Evolutionary conservation across 2,329 filamentous ascomycete species (phyloP).

Genomic region (Fusarium verticillioides): DNA sequence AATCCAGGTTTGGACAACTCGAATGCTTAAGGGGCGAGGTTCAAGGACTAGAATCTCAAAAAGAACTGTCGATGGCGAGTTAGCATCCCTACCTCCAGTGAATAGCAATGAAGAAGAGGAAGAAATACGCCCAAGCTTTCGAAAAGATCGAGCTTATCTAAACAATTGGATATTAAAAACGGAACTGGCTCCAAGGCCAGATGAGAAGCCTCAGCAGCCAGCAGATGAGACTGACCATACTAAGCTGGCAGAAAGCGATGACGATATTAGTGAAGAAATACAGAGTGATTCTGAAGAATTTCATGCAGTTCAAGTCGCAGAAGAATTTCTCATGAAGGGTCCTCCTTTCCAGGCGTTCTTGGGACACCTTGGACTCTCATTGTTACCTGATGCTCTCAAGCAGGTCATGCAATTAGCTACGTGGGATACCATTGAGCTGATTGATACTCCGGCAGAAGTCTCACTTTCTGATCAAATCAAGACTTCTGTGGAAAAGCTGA

Average conservation of each 20-base stretch:
- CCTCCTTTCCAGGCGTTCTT: not conserved
- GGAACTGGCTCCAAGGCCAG: not conserved
- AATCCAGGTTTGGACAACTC: not conserved
- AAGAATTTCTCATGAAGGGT: not conserved
- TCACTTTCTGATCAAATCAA: not conserved
- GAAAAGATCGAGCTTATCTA: not conserved
- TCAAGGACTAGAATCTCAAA: conserved; percentile 7
- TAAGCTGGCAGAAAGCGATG: not conserved
- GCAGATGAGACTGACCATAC: not conserved
- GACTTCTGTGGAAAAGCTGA: not conserved
- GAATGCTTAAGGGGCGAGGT: not conserved
- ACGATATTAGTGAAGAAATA: not conserved
- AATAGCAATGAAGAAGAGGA: not conserved
- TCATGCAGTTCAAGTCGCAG: not conserved
- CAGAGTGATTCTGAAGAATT: not conserved
- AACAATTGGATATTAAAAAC: not conserved
- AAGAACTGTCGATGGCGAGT: not conserved
- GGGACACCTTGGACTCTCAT: not conserved
- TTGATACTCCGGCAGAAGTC: not conserved
- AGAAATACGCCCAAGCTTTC: not conserved
- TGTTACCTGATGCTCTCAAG: not conserved
- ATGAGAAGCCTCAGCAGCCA: not conserved
- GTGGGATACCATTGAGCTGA: not conserved
- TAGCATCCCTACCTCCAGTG: not conserved
- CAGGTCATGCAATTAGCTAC: not conserved